Conservation (phyloP, 2,329 filamentous ascomycete genomes). For the Shiraia bambusicola region DNA sequence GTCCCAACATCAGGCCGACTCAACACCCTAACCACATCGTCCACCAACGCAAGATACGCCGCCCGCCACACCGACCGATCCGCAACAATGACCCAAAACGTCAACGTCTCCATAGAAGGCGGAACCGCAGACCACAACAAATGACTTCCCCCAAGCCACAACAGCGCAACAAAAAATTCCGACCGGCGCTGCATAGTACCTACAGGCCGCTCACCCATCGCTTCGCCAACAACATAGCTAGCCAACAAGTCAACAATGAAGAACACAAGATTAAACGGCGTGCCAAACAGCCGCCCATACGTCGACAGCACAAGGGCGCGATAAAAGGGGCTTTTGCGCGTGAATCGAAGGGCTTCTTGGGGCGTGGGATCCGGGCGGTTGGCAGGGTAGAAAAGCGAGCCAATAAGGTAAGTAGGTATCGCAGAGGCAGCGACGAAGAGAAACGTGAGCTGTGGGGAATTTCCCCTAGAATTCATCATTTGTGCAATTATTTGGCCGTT, state of each 20-base stretch:
- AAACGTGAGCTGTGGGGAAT: conserved; percentile 14
- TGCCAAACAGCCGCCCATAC: conserved; percentile 16
- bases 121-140: conserved; percentile 6
- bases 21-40: conserved; percentile 19
- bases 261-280: conserved; percentile 10
- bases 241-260: conserved; percentile 11
- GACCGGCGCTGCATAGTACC: conserved; percentile 13
- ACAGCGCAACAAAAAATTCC: conserved; percentile 13
- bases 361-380: conserved; percentile 13
- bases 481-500: conserved; percentile 4
- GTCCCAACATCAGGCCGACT: conserved; percentile 15
- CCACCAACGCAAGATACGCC: conserved; percentile 21
- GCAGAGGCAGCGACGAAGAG: conserved; percentile 13
- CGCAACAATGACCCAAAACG: conserved; percentile 1
- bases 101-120: conserved; percentile 5
- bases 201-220: conserved; percentile 13
- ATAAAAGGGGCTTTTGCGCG: conserved; percentile 13
- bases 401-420: conserved; percentile 16
- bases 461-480: background rate
- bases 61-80: conserved; percentile 14
- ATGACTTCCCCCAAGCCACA: conserved; percentile 8
- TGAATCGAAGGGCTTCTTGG: conserved; percentile 17
- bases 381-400: conserved; percentile 10
- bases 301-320: conserved; percentile 18
- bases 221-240: conserved; percentile 6